Evolutionary conservation across 2,329 filamentous ascomycete species (phyloP).

Genomic region (Fusarium heterosporum): DNA sequence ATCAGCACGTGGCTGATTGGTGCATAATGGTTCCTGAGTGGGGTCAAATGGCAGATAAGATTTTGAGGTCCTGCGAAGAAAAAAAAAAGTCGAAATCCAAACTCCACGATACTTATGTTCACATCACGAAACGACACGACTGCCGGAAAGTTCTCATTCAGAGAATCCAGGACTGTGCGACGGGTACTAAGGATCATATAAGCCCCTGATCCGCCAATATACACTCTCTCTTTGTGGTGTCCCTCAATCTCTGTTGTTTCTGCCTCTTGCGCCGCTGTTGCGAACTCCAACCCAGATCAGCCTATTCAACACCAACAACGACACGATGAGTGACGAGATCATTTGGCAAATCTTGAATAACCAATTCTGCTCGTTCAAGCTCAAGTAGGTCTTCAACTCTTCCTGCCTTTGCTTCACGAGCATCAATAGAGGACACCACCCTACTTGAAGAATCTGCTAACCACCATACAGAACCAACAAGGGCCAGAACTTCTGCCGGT

Average conservation of each 20-base stretch:
- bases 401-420: too few species aligned
- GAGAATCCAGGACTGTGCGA: not conserved
- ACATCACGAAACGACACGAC: not conserved
- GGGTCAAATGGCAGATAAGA: not conserved
- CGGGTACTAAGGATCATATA: not conserved
- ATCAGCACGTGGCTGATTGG: constrained; percentile 38
- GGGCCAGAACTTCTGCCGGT: constrained; percentile 92
- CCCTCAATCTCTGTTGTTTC: not conserved
- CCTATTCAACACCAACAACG: not conserved
- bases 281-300: not conserved
- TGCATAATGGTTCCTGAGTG: not conserved
- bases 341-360: constrained; percentile 98
- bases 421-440: too few species aligned
- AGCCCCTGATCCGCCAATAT: not conserved
- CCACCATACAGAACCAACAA: constrained; percentile 74
- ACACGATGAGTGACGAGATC: constrained; percentile 87
- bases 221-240: not conserved
- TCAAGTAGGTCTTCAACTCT: too few species aligned
- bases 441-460: constrained; percentile 51
- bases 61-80: not conserved
- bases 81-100: not conserved
- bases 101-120: not conserved
- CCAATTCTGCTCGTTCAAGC: constrained; percentile 93
- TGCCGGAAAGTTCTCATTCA: not conserved
- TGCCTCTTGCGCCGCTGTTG: not conserved